These are phyloP conservation scores for Neophaeococcomyces aloes DNA, from an alignment of 2,329 filamentous ascomycete genomes.

Conservation along the genomic window DNA sequence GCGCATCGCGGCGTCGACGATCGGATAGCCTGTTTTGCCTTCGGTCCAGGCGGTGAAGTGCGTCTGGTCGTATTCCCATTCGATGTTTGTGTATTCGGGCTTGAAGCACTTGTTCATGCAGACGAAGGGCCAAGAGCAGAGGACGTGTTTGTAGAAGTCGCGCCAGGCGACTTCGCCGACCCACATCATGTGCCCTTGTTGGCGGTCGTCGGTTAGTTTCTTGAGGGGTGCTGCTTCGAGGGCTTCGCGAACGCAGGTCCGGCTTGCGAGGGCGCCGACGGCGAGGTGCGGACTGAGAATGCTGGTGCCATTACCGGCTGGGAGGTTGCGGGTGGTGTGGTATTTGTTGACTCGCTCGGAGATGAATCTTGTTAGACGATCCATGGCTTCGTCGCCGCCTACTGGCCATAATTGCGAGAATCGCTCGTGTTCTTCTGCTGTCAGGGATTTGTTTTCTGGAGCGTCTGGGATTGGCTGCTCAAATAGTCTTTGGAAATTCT, in stretches of 20 bases:
- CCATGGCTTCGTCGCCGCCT: conserved; percentile 61
- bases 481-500: conserved; percentile 49
- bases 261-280: conserved; percentile 55
- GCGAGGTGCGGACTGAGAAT: conserved; percentile 62
- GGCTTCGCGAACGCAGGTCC: conserved; percentile 56
- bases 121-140: conserved; percentile 71
- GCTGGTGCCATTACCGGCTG: conserved; percentile 53
- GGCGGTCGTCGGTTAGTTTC: conserved; percentile 25
- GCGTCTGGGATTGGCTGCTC: conserved; percentile 48
- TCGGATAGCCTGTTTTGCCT: conserved; percentile 67
- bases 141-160: conserved; percentile 78
- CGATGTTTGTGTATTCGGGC: conserved; percentile 69
- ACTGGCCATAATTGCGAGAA: conserved; percentile 58
- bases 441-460: conserved; percentile 53
- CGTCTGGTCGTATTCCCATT: conserved; percentile 64
- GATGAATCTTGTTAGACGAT: conserved; percentile 57
- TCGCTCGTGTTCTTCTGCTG: conserved; percentile 47
- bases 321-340: conserved; percentile 54
- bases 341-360: conserved; percentile 54
- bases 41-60: conserved; percentile 64
- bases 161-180: conserved; percentile 77
- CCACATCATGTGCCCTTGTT: conserved; percentile 50
- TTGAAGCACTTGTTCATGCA: conserved; percentile 70
- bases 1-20: conserved; percentile 79
- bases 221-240: conserved; percentile 52